These are phyloP conservation scores for Hirschioporus abietinus DNA, from an alignment of 768 basidiomycete species.

Conservation along the genomic window DNA sequence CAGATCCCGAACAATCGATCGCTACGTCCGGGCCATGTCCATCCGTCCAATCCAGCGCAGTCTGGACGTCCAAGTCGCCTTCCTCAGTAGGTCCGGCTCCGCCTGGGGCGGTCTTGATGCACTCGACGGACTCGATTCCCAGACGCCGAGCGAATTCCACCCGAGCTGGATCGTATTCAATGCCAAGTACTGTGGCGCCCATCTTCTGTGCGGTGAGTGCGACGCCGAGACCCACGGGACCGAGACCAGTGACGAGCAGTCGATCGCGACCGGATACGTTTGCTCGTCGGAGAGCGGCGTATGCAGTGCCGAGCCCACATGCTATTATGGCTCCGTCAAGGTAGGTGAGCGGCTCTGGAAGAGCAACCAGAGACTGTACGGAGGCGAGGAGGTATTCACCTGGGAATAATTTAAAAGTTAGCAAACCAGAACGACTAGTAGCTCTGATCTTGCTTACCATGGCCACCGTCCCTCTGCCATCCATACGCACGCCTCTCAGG, in stretches of 20 bases:
- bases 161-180: constrained; percentile 5
- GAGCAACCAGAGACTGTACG: constrained; percentile 2
- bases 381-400: constrained; percentile 3
- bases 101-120: neutral
- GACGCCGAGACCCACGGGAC: constrained; percentile 4
- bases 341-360: constrained; percentile 4
- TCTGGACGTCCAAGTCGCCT: constrained; percentile 1
- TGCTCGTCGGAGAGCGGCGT: constrained; percentile 3
- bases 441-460: neutral
- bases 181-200: constrained; percentile 2
- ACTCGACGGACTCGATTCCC: constrained; percentile 2
- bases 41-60: neutral
- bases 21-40: constrained; percentile 2
- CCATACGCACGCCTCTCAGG: constrained; percentile 4
- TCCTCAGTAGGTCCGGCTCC: neutral
- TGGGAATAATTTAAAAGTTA: neutral
- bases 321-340: constrained; percentile 7
- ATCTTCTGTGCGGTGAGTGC: neutral
- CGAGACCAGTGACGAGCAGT: constrained; percentile 5
- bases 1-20: constrained; percentile 2
- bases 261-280: constrained; percentile 1
- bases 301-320: constrained; percentile 5
- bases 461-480: constrained; percentile 7
- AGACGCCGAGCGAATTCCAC: constrained; percentile 4
- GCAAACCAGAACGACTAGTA: neutral